phyloP scores from a whole-genome alignment of 768 basidiomycete genomes.

The Leccinum variicolor region DNA sequence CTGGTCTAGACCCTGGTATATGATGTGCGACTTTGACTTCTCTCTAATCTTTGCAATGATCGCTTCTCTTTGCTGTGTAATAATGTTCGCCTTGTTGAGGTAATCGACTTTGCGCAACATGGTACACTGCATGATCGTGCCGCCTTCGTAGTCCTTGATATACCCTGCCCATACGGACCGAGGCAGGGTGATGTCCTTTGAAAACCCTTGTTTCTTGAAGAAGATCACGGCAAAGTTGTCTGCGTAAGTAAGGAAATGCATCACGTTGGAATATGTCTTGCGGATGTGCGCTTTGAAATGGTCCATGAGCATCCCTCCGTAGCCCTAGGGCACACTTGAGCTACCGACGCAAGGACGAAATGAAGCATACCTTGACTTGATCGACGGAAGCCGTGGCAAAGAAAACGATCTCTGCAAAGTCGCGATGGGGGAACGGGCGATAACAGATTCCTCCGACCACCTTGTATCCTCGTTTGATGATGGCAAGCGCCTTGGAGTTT shows the following conservation, averaged over 20 bases:
- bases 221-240: conserved; percentile 99
- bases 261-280: conserved; percentile 77
- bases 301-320: conserved; percentile 98
- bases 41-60: conserved; percentile 85
- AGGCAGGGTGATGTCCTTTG: conserved; percentile 93
- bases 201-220: conserved; percentile 99
- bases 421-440: conserved; percentile 90
- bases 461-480: conserved; percentile 91
- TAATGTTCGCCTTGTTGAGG: conserved; percentile 69
- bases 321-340: conserved; percentile 59
- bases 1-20: conserved; percentile 75
- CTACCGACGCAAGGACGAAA: not conserved
- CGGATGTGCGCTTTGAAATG: conserved; percentile 94
- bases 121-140: conserved; percentile 98
- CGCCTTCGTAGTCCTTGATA: conserved; percentile 99
- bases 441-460: conserved; percentile 98
- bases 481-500: conserved; percentile 91
- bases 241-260: conserved; percentile 96
- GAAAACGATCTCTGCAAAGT: conserved; percentile 98
- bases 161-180: conserved; percentile 95
- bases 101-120: conserved; percentile 94
- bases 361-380: conserved; percentile 82
- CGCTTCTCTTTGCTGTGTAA: conserved; percentile 83
- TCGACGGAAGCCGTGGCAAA: conserved; percentile 96
- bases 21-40: conserved; percentile 80